These are phyloP conservation scores for Kockovaella imperatae DNA, from an alignment of 768 basidiomycete genomes.

Conservation along the genomic window DNA sequence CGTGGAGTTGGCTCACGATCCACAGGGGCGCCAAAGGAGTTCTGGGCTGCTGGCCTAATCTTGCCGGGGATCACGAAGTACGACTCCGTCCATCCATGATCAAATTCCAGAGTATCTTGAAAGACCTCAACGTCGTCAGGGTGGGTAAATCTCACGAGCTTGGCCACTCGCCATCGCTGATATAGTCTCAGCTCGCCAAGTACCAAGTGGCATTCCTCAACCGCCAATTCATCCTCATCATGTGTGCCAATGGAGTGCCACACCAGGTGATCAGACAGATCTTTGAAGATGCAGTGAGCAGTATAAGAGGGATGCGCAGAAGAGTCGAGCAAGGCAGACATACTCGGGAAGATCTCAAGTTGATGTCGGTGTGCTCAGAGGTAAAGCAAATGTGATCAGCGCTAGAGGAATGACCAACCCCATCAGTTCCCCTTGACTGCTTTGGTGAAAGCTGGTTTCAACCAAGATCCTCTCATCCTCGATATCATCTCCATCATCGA, in stretches of 20 bases:
- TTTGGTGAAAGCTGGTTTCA: slow-evolving; percentile 35
- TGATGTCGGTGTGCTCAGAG: slow-evolving; percentile 25
- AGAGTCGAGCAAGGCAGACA: slow-evolving; percentile 14
- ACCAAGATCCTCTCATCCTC: slow-evolving; percentile 33
- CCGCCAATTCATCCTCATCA: slow-evolving; percentile 43
- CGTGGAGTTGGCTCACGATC: slow-evolving; percentile 5
- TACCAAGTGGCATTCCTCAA: slow-evolving; percentile 41
- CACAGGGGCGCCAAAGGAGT: slow-evolving; percentile 41
- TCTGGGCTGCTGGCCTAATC: slow-evolving; percentile 28
- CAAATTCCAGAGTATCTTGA: slow-evolving; percentile 34
- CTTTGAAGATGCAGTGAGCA: slow-evolving; percentile 31
- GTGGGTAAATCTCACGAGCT: slow-evolving; percentile 28
- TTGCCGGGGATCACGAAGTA: slow-evolving; percentile 24
- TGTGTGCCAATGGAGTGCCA: slow-evolving; percentile 36
- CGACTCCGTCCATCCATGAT: slow-evolving; percentile 30
- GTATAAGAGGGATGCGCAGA: slow-evolving; percentile 24
- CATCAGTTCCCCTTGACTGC: slow-evolving; percentile 32
- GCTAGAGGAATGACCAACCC: background rate
- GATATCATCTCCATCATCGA: slow-evolving; percentile 39
- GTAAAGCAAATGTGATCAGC: slow-evolving; percentile 4
- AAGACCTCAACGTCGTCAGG: slow-evolving; percentile 38
- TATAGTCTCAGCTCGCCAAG: slow-evolving; percentile 27
- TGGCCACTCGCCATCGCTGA: slow-evolving; percentile 4
- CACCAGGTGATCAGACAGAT: slow-evolving; percentile 32
- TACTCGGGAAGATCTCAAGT: slow-evolving; percentile 21